A percentile compares a stretch with the other conserved stretches of the same genome.
These are phyloP conservation scores for Pachyrhizus erosus DNA, from an alignment of 306 rosid species.

Conservation along the genomic window DNA sequence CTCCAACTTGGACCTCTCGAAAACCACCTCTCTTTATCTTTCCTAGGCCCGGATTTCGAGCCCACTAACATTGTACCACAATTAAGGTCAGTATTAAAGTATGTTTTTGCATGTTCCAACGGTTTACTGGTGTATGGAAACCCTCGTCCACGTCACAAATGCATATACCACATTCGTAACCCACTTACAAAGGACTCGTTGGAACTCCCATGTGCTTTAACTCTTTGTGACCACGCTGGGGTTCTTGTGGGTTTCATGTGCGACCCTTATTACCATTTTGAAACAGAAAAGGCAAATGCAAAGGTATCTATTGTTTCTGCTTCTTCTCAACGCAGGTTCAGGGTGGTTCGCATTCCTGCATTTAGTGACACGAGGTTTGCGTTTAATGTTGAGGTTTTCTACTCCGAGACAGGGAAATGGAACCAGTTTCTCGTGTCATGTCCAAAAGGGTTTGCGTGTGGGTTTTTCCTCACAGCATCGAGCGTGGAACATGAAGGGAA, in stretches of 20 bases:
- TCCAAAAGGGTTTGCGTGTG: constrained; percentile 28
- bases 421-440: constrained; percentile 3
- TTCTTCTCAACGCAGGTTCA: neutral
- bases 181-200: neutral
- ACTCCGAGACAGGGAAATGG: constrained; percentile 34
- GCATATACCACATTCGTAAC: constrained; percentile 27
- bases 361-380: constrained; percentile 12
- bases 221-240: neutral
- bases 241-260: constrained; percentile 38
- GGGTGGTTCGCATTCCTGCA: constrained; percentile 25
- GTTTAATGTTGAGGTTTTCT: constrained; percentile 35
- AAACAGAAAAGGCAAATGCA: neutral
- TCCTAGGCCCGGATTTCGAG: neutral
- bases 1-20: constrained; percentile 1
- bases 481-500: constrained; percentile 31
- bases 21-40: neutral
- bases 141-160: constrained; percentile 10
- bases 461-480: constrained; percentile 11
- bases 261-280: constrained; percentile 19
- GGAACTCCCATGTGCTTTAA: constrained; percentile 19
- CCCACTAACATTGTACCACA: neutral
- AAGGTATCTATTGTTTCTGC: neutral
- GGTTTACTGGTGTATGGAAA: constrained; percentile 34
- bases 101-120: constrained; percentile 26
- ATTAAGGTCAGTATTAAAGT: neutral